Conservation (phyloP, 495 filamentous ascomycete species). For the Venustampulla echinocandica region DNA sequence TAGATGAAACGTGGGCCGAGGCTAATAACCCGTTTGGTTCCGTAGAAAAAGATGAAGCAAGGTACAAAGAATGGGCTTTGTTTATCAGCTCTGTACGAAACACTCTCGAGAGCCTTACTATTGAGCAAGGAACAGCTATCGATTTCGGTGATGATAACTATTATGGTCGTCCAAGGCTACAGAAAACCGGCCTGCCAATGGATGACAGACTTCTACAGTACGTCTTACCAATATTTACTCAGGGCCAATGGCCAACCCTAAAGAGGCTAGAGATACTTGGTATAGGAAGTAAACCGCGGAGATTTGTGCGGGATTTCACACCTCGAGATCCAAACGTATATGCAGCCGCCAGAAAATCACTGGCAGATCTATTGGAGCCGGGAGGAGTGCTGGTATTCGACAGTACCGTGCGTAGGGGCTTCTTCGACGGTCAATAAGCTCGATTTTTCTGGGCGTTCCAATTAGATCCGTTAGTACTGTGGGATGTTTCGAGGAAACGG, state of each 20-base stretch:
- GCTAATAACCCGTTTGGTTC: background rate
- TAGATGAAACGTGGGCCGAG: too few relatives aligned
- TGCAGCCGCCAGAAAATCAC: too few relatives aligned
- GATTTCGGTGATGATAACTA: background rate
- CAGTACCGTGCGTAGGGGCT: too few relatives aligned
- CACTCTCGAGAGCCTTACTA: background rate
- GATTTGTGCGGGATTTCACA: too few relatives aligned
- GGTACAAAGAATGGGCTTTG: background rate
- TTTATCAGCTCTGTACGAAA: background rate
- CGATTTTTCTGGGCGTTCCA: too few relatives aligned
- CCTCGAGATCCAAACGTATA: too few relatives aligned
- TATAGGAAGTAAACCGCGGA: background rate
- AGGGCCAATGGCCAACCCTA: background rate
- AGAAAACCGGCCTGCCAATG: background rate
- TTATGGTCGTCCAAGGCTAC: background rate
- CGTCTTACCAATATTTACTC: background rate
- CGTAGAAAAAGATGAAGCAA: background rate
- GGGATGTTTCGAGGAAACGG: too few relatives aligned
- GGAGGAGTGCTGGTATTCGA: too few relatives aligned
- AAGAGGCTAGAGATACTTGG: background rate
- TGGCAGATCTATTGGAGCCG: too few relatives aligned
- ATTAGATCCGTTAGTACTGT: too few relatives aligned
- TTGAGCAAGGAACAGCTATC: background rate
- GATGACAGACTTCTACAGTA: background rate
- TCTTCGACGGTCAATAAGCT: too few relatives aligned